Evolutionary conservation across 2,329 filamentous ascomycete genomes (phyloP).

Genomic region (Talaromyces albobiverticillius): DNA sequence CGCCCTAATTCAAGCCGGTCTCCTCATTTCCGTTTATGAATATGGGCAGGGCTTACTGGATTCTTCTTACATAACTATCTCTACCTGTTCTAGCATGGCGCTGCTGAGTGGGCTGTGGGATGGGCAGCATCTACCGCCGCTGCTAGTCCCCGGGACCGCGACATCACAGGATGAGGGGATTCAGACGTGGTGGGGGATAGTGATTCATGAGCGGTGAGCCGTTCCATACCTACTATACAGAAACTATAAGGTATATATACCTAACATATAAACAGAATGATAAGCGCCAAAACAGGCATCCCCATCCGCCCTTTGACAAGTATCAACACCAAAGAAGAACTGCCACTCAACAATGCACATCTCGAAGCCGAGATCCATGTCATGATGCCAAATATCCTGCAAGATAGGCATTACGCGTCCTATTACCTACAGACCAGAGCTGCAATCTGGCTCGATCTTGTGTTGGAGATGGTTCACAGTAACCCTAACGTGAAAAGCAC

Average conservation of each 20-base stretch:
- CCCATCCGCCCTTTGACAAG: neutral
- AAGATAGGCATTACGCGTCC: neutral
- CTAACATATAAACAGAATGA: constrained; percentile 1
- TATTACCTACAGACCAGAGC: neutral
- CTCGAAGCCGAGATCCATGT: neutral
- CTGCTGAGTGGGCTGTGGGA: neutral
- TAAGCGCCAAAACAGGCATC: neutral
- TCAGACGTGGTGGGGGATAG: constrained; percentile 1
- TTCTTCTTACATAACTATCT: neutral
- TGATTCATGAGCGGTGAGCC: neutral
- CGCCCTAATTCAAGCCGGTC: neutral
- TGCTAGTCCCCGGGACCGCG: neutral
- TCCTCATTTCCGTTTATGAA: constrained; percentile 1
- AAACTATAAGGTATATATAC: neutral
- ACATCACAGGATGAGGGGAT: neutral
- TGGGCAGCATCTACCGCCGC: neutral
- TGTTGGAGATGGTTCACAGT: neutral
- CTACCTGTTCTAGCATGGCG: neutral
- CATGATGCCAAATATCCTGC: neutral
- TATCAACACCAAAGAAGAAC: neutral
- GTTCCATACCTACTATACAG: neutral
- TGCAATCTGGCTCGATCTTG: neutral
- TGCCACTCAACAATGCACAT: neutral
- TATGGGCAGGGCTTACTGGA: neutral
- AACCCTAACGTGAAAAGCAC: neutral